phyloP scores from a whole-genome alignment of 495 filamentous ascomycete genomes.

The Annulohypoxylon maeteangense region DNA sequence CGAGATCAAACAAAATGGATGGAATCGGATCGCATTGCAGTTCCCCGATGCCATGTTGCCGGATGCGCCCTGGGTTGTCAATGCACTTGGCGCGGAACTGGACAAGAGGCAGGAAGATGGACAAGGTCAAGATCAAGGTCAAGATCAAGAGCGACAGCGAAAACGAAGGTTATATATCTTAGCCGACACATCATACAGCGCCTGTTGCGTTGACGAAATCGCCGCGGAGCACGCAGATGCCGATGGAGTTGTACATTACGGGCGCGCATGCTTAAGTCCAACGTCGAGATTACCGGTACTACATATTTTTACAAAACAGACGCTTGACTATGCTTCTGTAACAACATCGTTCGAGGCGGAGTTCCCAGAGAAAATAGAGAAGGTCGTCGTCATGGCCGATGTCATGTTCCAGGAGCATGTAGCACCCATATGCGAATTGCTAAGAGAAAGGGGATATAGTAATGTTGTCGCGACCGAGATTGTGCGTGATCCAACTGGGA shows the following conservation, averaged over 20 bases:
- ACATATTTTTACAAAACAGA: conserved; percentile 85
- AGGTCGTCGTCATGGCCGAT: conserved; percentile 87
- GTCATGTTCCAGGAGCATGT: conserved; percentile 84
- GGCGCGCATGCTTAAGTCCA: conserved; percentile 89
- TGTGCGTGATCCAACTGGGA: conserved; percentile 79
- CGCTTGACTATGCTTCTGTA: conserved; percentile 67
- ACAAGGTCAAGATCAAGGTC: not conserved
- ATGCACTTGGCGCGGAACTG: conserved; percentile 71
- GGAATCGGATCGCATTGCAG: conserved; percentile 84
- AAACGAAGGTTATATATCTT: conserved; percentile 77
- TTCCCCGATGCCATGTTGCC: conserved; percentile 92
- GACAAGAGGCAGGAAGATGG: conserved; percentile 39
- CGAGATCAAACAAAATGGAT: conserved; percentile 76
- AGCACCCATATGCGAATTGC: conserved; percentile 38
- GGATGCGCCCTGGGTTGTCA: conserved; percentile 85
- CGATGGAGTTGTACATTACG: conserved; percentile 94
- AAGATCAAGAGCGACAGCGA: conserved; percentile 23
- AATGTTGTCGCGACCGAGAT: conserved; percentile 75
- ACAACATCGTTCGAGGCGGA: conserved; percentile 72
- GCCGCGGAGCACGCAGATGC: conserved; percentile 94
- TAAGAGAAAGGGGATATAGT: conserved; percentile 68
- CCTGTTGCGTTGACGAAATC: conserved; percentile 97
- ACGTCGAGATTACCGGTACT: conserved; percentile 89
- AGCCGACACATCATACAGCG: conserved; percentile 94
- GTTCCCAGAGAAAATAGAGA: conserved; percentile 70